A percentile compares a stretch with the other conserved stretches of the same genome.
These are phyloP conservation scores for Chytridium lagenaria DNA, from an alignment of 371 early-diverging fungal species.

Conservation along the genomic window DNA sequence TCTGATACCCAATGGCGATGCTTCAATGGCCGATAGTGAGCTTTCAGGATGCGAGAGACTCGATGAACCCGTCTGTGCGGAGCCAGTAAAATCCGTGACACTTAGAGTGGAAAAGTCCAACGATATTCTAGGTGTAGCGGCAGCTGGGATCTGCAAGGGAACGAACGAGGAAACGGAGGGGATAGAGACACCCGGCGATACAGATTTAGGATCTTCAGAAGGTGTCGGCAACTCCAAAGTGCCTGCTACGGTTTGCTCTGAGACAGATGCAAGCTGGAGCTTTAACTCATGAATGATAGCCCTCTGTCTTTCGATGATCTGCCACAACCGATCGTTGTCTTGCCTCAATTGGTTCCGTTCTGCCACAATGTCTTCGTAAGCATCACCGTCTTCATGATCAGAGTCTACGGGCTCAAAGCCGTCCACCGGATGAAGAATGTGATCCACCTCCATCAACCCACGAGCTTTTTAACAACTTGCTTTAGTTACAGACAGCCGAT, in stretches of 20 bases:
- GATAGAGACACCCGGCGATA: background rate
- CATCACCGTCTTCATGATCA: background rate
- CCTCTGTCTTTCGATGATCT: conserved; percentile 87
- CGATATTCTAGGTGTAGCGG: conserved; percentile 10
- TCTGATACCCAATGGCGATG: too few relatives aligned
- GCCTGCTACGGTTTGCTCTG: background rate
- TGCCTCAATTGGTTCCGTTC: conserved; percentile 70
- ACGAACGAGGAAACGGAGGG: conserved; percentile 9
- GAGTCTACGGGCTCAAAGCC: too few relatives aligned
- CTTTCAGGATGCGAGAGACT: background rate
- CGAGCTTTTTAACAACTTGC: too few relatives aligned
- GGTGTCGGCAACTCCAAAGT: background rate
- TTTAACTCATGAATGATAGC: conserved; percentile 77
- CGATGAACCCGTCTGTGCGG: background rate
- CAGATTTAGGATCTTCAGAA: background rate
- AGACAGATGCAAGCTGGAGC: conserved; percentile 22
- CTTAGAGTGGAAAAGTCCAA: conserved; percentile 13
- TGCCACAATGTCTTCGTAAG: conserved; percentile 19
- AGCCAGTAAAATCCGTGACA: background rate
- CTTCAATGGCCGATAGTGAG: background rate
- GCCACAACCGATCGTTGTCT: conserved; percentile 90
- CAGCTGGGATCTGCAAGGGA: conserved; percentile 6
- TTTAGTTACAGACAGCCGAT: too few relatives aligned
- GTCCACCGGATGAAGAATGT: too few relatives aligned
- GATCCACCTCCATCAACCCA: too few relatives aligned